A percentile compares a stretch with the other conserved stretches of the same genome.
These are phyloP conservation scores for Trypanosoma platydactyli DNA, from an alignment of 208 protist species.

Conservation along the genomic window DNA sequence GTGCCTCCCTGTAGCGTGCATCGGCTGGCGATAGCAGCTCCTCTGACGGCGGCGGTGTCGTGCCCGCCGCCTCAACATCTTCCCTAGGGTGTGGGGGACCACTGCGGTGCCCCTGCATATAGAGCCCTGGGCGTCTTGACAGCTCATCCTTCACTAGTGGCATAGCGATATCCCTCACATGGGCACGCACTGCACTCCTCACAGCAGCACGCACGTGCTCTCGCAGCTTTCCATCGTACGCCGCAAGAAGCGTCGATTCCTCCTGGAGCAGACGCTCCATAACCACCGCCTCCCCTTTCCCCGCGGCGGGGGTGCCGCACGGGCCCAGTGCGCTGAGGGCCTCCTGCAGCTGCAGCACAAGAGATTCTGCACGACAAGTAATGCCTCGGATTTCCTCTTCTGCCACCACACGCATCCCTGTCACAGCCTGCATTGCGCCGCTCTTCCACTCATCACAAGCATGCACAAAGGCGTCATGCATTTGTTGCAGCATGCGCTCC, in stretches of 20 bases:
- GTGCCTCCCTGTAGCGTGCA: constrained; percentile 7
- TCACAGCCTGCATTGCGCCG: constrained; percentile 4
- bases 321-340: background rate
- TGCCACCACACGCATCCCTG: background rate
- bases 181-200: constrained; percentile 8
- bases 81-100: no score
- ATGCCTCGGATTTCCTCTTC: constrained; percentile 11
- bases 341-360: constrained; percentile 1
- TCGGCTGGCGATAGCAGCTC: background rate
- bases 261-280: constrained; percentile 10
- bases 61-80: no score
- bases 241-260: background rate
- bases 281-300: background rate
- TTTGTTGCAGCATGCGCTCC: constrained; percentile 12
- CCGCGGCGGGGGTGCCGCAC: background rate
- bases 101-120: background rate
- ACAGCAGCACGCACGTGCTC: constrained; percentile 13
- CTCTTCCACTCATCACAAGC: constrained; percentile 20
- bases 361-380: background rate
- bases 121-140: background rate
- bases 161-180: constrained; percentile 13
- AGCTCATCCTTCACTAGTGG: constrained; percentile 10
- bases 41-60: background rate
- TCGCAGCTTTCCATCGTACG: constrained; percentile 7
- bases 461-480: constrained; percentile 19